Conservation (phyloP, 805 yeast species). For the Kazachstania kunashirensis region DNA sequence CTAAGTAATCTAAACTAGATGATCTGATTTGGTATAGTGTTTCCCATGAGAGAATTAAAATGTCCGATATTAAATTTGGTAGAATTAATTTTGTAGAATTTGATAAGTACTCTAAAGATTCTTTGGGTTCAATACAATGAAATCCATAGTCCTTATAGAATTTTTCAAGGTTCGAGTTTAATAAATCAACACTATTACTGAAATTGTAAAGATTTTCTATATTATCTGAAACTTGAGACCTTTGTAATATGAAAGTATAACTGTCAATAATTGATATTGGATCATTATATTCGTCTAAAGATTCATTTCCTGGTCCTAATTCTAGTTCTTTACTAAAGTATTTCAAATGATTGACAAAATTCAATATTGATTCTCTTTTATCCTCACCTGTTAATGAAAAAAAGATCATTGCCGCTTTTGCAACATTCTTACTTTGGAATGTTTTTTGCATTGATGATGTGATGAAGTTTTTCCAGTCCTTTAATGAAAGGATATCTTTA, state of each 20-base stretch:
- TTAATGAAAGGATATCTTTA: conserved; percentile 1
- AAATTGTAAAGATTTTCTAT: conserved; percentile 16
- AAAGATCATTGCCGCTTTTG: conserved; percentile 31
- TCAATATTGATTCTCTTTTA: conserved; percentile 23
- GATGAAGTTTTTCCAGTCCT: conserved; percentile 19
- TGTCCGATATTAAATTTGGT: conserved; percentile 13
- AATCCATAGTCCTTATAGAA: conserved; percentile 16
- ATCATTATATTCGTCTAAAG: conserved; percentile 29
- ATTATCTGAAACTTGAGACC: conserved; percentile 4
- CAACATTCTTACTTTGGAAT: conserved; percentile 35
- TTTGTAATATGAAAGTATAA: conserved; percentile 18
- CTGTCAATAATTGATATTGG: conserved; percentile 27
- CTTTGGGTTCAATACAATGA: conserved; percentile 11
- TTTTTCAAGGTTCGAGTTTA: conserved; percentile 8
- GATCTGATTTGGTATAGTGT: conserved; percentile 15
- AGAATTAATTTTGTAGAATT: conserved; percentile 12
- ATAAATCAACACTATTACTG: conserved; percentile 5
- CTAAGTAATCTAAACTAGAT: conserved; percentile 10
- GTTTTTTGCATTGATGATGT: conserved; percentile 34
- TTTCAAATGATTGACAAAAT: conserved; percentile 34
- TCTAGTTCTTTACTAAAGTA: conserved; percentile 33
- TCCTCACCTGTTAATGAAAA: conserved; percentile 11
- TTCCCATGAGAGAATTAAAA: conserved; percentile 20
- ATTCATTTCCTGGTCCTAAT: conserved; percentile 19
- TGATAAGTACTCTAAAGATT: conserved; percentile 16